Percentiles rank a stretch among this genome's conserved stretches.
phyloP scores from a whole-genome alignment of 305 asterid species.

The Striga hermonthica region DNA sequence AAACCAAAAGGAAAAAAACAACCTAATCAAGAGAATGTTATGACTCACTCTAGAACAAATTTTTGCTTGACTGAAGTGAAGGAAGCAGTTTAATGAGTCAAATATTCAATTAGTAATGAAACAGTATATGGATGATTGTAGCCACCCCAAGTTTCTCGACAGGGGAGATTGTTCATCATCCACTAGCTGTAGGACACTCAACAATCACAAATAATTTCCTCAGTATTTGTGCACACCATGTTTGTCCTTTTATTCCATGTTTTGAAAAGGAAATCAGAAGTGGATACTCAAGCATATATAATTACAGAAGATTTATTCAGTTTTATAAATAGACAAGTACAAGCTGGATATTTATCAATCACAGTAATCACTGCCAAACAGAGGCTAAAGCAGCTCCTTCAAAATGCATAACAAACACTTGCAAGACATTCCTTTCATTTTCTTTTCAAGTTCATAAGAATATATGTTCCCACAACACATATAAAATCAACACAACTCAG shows the following conservation, averaged over 20 bases:
- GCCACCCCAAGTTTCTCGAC: constrained; percentile 56
- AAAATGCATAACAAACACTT: background rate
- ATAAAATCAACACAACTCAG: background rate
- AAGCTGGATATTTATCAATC: background rate
- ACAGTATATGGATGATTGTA: constrained; percentile 48
- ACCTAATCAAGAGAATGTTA: no score
- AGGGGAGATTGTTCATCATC: constrained; percentile 60
- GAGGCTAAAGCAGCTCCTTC: constrained; percentile 13
- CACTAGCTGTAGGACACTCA: constrained; percentile 47
- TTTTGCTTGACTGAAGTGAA: background rate
- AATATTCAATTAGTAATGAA: background rate
- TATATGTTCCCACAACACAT: background rate
- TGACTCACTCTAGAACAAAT: no score
- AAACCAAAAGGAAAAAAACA: constrained; percentile 9
- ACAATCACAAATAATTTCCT: constrained; percentile 42
- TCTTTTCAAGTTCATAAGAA: background rate
- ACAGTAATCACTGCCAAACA: background rate
- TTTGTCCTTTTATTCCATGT: constrained; percentile 32
- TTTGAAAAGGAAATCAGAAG: constrained; percentile 11
- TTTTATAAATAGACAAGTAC: background rate
- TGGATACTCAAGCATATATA: background rate
- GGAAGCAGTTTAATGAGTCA: constrained; percentile 3
- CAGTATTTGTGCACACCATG: constrained; percentile 38
- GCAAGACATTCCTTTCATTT: background rate
- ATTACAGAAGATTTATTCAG: no score